Conservation (phyloP, 2,329 filamentous ascomycete genomes). For the Davidsoniella virescens region DNA sequence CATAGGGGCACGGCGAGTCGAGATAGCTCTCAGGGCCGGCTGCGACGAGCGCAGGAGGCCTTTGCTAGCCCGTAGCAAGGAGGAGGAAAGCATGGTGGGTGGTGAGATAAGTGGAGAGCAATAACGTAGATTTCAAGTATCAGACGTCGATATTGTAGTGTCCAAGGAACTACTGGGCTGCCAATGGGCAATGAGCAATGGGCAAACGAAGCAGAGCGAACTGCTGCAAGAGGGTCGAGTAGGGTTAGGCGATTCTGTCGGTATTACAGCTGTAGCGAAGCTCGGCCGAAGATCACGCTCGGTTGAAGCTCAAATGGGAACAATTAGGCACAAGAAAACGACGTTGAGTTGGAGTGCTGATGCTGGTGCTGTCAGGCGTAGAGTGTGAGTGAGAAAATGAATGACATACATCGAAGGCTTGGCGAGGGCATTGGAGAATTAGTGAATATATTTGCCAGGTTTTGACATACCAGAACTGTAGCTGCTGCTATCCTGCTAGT, state of each 20-base stretch:
- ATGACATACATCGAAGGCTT: no score
- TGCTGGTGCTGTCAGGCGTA: no score
- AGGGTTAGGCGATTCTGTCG: constrained; percentile 4
- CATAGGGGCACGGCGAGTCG: constrained; percentile 31
- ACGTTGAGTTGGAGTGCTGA: no score
- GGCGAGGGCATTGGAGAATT: no score
- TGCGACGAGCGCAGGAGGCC: constrained; percentile 39
- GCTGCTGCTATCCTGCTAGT: not conserved
- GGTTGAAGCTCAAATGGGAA: constrained; percentile 1
- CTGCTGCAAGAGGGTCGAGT: not conserved
- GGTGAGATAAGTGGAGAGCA: not conserved
- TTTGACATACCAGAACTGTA: not conserved
- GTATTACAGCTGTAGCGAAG: constrained; percentile 10
- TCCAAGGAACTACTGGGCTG: not conserved
- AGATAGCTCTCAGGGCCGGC: constrained; percentile 28
- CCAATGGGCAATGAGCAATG: no score
- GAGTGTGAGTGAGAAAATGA: no score
- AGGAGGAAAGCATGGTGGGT: constrained; percentile 12
- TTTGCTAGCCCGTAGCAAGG: constrained; percentile 32
- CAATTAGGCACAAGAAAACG: not conserved
- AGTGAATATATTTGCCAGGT: not conserved
- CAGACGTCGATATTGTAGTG: no score
- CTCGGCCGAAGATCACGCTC: constrained; percentile 11
- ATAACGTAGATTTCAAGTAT: not conserved
- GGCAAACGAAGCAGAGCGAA: not conserved